These are phyloP conservation scores for Goffeauzyma gilvescens DNA, from an alignment of 768 basidiomycete species.

Conservation along the genomic window DNA sequence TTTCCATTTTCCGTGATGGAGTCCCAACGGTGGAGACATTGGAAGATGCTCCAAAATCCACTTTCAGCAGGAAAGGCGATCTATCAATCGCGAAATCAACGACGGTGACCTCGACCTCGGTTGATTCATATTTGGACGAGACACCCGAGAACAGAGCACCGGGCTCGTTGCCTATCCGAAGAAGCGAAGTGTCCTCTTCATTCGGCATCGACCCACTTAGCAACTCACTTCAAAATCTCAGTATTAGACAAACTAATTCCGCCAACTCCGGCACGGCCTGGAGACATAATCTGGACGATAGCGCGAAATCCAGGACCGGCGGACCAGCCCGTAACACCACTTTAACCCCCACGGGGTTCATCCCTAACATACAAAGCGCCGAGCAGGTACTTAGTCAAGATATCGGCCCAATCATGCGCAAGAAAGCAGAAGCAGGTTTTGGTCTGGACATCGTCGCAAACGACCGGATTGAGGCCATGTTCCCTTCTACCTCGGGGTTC, in stretches of 20 bases:
- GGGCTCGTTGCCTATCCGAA: neutral
- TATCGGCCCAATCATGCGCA: conserved; percentile 20
- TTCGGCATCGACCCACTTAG: too few species aligned
- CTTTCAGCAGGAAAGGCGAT: neutral
- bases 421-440: conserved; percentile 25
- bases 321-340: neutral
- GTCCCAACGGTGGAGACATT: neutral
- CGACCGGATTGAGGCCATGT: conserved; percentile 19
- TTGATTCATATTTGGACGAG: too few species aligned
- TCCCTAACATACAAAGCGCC: conserved; percentile 4
- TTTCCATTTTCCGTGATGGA: conserved; percentile 1
- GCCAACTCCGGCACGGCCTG: too few species aligned
- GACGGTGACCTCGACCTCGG: too few species aligned
- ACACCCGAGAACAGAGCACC: too few species aligned
- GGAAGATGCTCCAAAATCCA: neutral
- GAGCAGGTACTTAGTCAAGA: conserved; percentile 18
- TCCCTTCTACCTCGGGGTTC: conserved; percentile 17
- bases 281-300: too few species aligned
- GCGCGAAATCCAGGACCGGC: too few species aligned
- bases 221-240: too few species aligned
- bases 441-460: conserved; percentile 26
- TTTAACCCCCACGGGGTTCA: conserved; percentile 8
- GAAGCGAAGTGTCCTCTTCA: neutral
- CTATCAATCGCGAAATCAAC: too few species aligned
- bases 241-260: too few species aligned